Percentiles rank a stretch among this genome's conserved stretches.
Evolutionary conservation across 2,329 filamentous ascomycete species (phyloP).

Genomic region (Daldinia sp.): DNA sequence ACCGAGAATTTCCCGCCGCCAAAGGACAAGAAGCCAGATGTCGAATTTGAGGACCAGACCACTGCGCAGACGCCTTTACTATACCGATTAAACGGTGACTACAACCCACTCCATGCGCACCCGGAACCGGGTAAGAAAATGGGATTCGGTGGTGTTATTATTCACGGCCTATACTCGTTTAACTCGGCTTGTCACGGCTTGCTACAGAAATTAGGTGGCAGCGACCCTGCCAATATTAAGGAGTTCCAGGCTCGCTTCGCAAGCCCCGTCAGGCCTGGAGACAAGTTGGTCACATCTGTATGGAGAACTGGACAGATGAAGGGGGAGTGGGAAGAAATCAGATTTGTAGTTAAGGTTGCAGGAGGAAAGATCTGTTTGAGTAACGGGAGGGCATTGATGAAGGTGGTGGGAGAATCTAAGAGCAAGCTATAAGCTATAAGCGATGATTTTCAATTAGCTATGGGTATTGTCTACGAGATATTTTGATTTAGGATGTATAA

Average conservation of each 20-base stretch:
- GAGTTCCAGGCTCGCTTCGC: constrained; percentile 93
- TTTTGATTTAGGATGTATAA: neutral
- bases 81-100: constrained; percentile 91
- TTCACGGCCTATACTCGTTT: constrained; percentile 91
- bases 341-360: constrained; percentile 82
- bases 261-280: constrained; percentile 83
- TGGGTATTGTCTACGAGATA: neutral
- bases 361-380: constrained; percentile 87
- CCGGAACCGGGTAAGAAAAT: constrained; percentile 88
- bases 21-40: constrained; percentile 76
- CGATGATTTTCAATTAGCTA: constrained; percentile 3
- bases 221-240: constrained; percentile 83
- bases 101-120: constrained; percentile 91
- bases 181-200: constrained; percentile 82
- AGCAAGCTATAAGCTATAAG: constrained; percentile 78
- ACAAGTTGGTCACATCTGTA: constrained; percentile 83
- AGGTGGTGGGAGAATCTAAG: constrained; percentile 66
- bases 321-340: constrained; percentile 82
- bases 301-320: constrained; percentile 80
- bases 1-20: constrained; percentile 83
- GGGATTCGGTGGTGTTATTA: constrained; percentile 90
- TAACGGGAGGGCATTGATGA: constrained; percentile 86
- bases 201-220: constrained; percentile 77
- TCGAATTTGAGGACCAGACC: constrained; percentile 76
- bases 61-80: constrained; percentile 78